Percentiles rank a stretch among this genome's conserved stretches.
Conservation (phyloP, 225 moss, liverwort and hornwort species). For the Bryoerythrophyllum caledonicum region DNA sequence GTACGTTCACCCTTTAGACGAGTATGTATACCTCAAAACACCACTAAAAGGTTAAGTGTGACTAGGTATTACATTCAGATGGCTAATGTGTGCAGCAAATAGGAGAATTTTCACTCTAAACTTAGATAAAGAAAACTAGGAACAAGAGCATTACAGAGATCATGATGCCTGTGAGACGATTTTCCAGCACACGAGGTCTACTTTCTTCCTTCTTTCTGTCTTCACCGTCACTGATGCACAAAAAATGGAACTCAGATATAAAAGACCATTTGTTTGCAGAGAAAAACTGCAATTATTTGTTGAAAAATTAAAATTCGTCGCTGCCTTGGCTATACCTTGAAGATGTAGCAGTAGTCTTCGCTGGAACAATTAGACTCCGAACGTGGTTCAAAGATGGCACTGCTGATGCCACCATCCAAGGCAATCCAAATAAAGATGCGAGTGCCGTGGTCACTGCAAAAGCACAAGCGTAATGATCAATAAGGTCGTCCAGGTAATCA, state of each 20-base stretch:
- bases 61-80: not conserved
- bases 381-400: slow-evolving; percentile 83
- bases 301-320: not conserved
- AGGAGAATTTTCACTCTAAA: not conserved
- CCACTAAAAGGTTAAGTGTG: not conserved
- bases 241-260: not conserved
- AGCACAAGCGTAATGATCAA: slow-evolving; percentile 4
- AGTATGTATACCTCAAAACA: not conserved
- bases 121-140: not conserved
- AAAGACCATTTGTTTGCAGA: not conserved
- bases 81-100: not conserved
- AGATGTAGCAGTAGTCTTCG: slow-evolving; percentile 14
- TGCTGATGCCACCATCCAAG: slow-evolving; percentile 82
- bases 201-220: slow-evolving; percentile 33
- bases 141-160: slow-evolving; percentile 53
- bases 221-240: slow-evolving; percentile 44
- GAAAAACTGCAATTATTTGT: not conserved
- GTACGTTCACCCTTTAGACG: slow-evolving; percentile 1
- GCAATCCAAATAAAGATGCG: slow-evolving; percentile 68
- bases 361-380: slow-evolving; percentile 61
- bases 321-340: slow-evolving; percentile 29
- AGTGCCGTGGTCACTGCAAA: slow-evolving; percentile 56
- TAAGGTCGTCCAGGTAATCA: not conserved
- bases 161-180: slow-evolving; percentile 68
- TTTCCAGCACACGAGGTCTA: slow-evolving; percentile 54